Evolutionary conservation across 495 filamentous ascomycete genomes (phyloP).

Genomic region (Cenococcum geophilum): DNA sequence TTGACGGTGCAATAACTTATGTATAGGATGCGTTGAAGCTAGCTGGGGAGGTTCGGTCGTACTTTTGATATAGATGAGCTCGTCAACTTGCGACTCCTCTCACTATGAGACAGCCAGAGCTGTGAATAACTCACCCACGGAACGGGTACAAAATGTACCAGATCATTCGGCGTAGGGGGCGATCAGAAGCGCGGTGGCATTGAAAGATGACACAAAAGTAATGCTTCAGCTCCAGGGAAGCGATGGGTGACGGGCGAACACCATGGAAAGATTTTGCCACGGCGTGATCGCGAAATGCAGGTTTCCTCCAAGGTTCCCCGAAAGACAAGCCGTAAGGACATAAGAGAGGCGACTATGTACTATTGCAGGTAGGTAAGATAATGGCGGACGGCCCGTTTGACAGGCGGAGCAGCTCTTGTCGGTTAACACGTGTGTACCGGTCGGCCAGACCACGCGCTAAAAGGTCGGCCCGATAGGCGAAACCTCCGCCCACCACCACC

Average conservation of each 20-base stretch:
- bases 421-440: too few species aligned
- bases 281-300: neutral
- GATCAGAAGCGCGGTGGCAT: neutral
- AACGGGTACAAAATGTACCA: conserved; percentile 61
- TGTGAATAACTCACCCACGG: conserved; percentile 47
- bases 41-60: conserved; percentile 46
- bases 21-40: conserved; percentile 53
- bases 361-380: too few species aligned
- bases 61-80: conserved; percentile 6
- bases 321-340: too few species aligned
- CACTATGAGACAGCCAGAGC: neutral
- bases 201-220: neutral
- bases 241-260: neutral
- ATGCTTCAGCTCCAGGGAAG: conserved; percentile 3
- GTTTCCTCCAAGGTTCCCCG: neutral
- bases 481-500: too few species aligned
- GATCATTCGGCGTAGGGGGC: conserved; percentile 26
- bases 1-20: conserved; percentile 54
- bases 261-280: neutral
- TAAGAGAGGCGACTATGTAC: too few species aligned
- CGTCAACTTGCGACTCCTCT: conserved; percentile 10
- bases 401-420: too few species aligned
- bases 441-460: too few species aligned
- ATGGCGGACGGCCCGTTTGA: too few species aligned
- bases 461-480: too few species aligned